Evolutionary conservation across 305 asterid genomes (phyloP).

Genomic region (Petunia hybrid): DNA sequence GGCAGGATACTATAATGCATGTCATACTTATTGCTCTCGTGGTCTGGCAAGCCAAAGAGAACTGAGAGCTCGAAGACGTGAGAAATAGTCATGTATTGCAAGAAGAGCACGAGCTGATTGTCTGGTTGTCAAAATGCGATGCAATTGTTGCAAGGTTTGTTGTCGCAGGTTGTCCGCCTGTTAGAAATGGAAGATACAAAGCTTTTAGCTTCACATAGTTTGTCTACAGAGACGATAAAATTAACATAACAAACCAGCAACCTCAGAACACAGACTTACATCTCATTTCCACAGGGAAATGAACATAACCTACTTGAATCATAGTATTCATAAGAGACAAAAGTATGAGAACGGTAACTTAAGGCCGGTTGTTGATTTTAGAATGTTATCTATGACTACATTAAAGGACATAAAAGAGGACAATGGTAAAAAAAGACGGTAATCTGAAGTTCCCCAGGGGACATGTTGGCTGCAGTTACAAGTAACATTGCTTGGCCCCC

Average conservation of each 20-base stretch:
- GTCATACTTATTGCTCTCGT: conserved; percentile 48
- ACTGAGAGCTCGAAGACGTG: conserved; percentile 92
- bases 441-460: neutral
- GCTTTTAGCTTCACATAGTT: neutral
- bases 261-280: neutral
- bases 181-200: neutral
- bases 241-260: conserved; percentile 10
- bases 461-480: neutral
- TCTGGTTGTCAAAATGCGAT: conserved; percentile 74
- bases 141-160: conserved; percentile 90
- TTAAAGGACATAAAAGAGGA: conserved; percentile 12
- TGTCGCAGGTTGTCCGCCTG: conserved; percentile 94
- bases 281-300: neutral
- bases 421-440: neutral
- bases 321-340: neutral
- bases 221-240: neutral
- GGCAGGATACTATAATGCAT: neutral
- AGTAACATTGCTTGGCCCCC: neutral
- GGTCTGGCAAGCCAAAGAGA: conserved; percentile 97
- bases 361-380: neutral
- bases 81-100: conserved; percentile 76
- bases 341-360: too few relatives aligned
- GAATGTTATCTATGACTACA: neutral
- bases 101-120: conserved; percentile 93
- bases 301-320: too few relatives aligned